phyloP scores from a whole-genome alignment of 108 stramenopile genomes.

The Parmales sp. region DNA sequence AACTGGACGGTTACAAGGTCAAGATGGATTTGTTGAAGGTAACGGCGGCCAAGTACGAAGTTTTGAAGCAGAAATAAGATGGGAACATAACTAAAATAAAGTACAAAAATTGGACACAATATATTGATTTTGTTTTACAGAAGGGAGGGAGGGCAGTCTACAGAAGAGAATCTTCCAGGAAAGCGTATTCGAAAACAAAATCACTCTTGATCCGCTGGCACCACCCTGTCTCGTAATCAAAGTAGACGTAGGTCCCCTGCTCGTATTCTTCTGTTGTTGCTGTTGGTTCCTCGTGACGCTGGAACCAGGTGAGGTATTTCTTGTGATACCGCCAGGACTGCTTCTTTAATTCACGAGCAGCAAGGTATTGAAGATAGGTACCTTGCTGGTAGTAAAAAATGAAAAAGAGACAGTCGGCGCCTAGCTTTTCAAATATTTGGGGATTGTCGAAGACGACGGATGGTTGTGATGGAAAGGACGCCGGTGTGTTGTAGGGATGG shows the following conservation, averaged over 20 bases:
- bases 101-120: too few species aligned
- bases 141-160: too few species aligned
- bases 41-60: too few species aligned
- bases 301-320: constrained; percentile 99
- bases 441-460: constrained; percentile 79
- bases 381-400: constrained; percentile 98
- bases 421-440: constrained; percentile 86
- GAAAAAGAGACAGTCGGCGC: constrained; percentile 96
- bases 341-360: constrained; percentile 92
- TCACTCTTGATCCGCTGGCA: constrained; percentile 92
- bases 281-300: constrained; percentile 89
- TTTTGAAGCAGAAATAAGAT: too few species aligned
- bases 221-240: constrained; percentile 98
- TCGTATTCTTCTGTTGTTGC: constrained; percentile 97
- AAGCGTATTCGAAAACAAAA: constrained; percentile 93
- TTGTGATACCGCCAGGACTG: constrained; percentile 99
- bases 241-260: constrained; percentile 98
- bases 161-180: constrained; percentile 81
- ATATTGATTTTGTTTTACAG: too few species aligned
- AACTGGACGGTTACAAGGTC: neutral
- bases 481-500: constrained; percentile 80
- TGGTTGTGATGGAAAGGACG: constrained; percentile 79
- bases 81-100: too few species aligned
- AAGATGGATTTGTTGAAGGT: too few species aligned
- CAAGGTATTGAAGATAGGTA: constrained; percentile 95